Evolutionary conservation across 768 basidiomycete species (phyloP).

Genomic region (Amanita muscaria): DNA sequence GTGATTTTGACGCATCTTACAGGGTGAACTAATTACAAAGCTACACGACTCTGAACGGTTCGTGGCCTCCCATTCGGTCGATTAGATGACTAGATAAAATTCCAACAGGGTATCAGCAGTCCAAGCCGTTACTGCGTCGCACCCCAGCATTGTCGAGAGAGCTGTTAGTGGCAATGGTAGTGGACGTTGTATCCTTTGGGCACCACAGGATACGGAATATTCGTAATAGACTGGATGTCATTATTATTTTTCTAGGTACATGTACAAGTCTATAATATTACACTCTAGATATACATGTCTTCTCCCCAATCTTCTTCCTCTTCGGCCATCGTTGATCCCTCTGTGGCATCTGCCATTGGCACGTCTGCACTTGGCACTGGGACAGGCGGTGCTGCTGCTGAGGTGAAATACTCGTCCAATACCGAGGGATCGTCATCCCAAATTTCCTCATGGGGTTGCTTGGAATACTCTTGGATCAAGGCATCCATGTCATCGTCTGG

Average conservation of each 20-base stretch:
- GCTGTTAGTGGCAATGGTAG: conserved; percentile 72
- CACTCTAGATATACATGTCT: conserved; percentile 7
- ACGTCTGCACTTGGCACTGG: not conserved
- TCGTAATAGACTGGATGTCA: not conserved
- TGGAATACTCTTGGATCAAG: conserved; percentile 6
- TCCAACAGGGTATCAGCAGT: conserved; percentile 61
- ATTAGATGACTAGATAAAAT: conserved; percentile 5
- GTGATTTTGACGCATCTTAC: conserved; percentile 2
- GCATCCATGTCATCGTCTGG: conserved; percentile 34
- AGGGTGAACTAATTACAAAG: conserved; percentile 65
- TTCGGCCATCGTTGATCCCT: not conserved
- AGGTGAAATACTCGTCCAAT: conserved; percentile 5
- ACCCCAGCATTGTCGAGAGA: conserved; percentile 66
- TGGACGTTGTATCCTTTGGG: conserved; percentile 79
- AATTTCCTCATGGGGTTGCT: not conserved
- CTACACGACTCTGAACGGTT: conserved; percentile 52
- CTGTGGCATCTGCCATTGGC: not conserved
- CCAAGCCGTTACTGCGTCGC: conserved; percentile 87
- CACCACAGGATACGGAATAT: conserved; percentile 26
- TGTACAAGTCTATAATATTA: not conserved
- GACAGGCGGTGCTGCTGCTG: not conserved
- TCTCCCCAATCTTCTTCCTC: conserved; percentile 8
- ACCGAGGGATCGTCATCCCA: conserved; percentile 1
- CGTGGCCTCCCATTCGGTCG: conserved; percentile 9
- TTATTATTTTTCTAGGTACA: not conserved